Conservation (phyloP, 305 asterid genomes). For the Rubia peregrina region DNA sequence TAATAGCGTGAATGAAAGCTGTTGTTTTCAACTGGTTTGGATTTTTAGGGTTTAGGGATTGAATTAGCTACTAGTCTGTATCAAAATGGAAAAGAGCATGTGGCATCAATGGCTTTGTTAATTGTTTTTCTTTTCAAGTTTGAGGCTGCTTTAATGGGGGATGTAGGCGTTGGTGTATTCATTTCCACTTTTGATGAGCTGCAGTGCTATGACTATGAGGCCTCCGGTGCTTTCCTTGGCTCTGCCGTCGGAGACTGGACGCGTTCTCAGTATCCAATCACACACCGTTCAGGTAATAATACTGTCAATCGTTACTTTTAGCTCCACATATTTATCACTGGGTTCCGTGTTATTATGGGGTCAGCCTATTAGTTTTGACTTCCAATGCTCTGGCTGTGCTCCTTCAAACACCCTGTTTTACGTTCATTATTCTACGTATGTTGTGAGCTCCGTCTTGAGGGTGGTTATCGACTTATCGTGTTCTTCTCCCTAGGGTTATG, state of each 20-base stretch:
- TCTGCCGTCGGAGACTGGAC: constrained; percentile 79
- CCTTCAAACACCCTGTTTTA: background rate
- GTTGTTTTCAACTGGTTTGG: constrained; percentile 1
- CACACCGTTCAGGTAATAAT: constrained; percentile 83
- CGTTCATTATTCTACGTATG: background rate
- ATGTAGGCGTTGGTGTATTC: background rate
- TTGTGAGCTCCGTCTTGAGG: constrained; percentile 14
- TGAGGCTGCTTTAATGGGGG: background rate
- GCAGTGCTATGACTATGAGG: constrained; percentile 57
- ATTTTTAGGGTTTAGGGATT: background rate
- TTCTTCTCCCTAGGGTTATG: constrained; percentile 59
- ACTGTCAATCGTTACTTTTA: too few relatives aligned
- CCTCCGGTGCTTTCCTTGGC: constrained; percentile 76
- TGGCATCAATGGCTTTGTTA: background rate
- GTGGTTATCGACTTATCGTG: constrained; percentile 12
- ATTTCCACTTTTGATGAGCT: constrained; percentile 8
- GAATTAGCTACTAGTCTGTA: background rate
- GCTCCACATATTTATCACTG: background rate
- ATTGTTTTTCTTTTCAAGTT: background rate
- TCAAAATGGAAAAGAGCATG: background rate
- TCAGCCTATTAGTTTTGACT: background rate
- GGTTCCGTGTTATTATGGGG: background rate
- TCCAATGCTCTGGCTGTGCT: background rate
- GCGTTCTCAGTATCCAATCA: constrained; percentile 90
- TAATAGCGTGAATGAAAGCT: background rate